Evolutionary conservation across 306 rosid species (phyloP).

Genomic region (Carpinus fangiana): DNA sequence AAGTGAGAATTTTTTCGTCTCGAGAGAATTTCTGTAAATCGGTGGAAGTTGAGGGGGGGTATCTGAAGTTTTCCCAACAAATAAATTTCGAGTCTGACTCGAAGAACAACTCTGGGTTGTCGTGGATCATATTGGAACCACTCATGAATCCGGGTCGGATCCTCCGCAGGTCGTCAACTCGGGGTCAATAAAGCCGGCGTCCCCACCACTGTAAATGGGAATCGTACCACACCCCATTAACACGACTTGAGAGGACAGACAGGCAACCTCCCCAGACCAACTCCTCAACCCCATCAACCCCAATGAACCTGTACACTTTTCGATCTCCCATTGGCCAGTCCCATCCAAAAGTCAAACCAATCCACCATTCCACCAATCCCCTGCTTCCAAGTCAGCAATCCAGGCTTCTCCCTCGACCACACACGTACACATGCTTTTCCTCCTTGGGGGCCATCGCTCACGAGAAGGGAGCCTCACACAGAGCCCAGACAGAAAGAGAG

Average conservation of each 20-base stretch:
- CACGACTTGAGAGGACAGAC: neutral
- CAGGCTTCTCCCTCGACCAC: neutral
- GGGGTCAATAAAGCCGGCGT: neutral
- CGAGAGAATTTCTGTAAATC: too few relatives aligned
- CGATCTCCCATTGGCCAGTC: conserved; percentile 2
- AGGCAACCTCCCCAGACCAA: neutral
- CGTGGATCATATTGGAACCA: too few relatives aligned
- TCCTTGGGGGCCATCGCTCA: conserved; percentile 35
- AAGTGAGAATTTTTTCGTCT: too few relatives aligned
- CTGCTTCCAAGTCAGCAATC: neutral
- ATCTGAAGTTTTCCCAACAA: too few relatives aligned
- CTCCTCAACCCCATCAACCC: neutral
- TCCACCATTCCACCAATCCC: neutral
- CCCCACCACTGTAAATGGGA: conserved; percentile 25
- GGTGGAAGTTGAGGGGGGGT: too few relatives aligned
- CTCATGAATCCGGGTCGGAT: neutral
- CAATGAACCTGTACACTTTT: conserved; percentile 16
- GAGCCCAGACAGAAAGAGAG: neutral
- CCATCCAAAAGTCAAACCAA: neutral
- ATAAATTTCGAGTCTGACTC: too few relatives aligned
- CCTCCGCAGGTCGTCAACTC: neutral
- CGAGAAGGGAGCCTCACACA: conserved; percentile 24
- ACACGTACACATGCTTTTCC: neutral
- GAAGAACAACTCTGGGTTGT: too few relatives aligned
- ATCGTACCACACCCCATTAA: neutral